A percentile compares a stretch with the other conserved stretches of the same genome.
phyloP scores from a whole-genome alignment of 2,329 filamentous ascomycete genomes.

The Stagonosporopsis chrysanthemi region DNA sequence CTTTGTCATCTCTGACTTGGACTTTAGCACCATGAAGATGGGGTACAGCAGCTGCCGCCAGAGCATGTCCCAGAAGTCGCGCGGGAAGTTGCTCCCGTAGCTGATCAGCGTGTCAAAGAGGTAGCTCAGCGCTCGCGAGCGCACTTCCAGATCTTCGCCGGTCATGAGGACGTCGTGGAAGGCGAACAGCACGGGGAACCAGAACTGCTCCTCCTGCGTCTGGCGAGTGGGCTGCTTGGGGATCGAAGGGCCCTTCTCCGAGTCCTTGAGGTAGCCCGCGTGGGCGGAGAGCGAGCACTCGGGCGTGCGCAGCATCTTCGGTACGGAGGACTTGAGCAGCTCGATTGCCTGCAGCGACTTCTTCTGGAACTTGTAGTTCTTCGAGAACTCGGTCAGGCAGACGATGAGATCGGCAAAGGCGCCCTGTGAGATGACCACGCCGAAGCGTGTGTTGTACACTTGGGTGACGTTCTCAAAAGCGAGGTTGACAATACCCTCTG shows the following conservation, averaged over 20 bases:
- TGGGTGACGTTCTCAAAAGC: conserved; percentile 97
- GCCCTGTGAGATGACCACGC: conserved; percentile 93
- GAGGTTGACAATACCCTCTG: conserved; percentile 92
- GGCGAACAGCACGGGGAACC: conserved; percentile 97
- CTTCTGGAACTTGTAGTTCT: conserved; percentile 98
- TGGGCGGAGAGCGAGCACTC: conserved; percentile 88
- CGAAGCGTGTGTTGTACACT: conserved; percentile 94
- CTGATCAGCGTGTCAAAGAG: conserved; percentile 92
- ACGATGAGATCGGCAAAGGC: conserved; percentile 97
- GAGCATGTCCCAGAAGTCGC: conserved; percentile 97
- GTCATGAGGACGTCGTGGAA: conserved; percentile 99
- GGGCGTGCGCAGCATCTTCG: conserved; percentile 92
- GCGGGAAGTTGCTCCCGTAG: conserved; percentile 89
- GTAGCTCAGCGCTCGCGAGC: conserved; percentile 87
- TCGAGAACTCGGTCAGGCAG: conserved; percentile 97
- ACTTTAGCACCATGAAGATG: conserved; percentile 97
- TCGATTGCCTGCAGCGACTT: conserved; percentile 97
- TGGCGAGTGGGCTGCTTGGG: conserved; percentile 75
- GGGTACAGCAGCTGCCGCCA: conserved; percentile 97
- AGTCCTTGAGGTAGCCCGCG: conserved; percentile 59
- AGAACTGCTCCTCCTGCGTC: conserved; percentile 95
- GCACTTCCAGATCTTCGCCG: conserved; percentile 95
- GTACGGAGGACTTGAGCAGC: conserved; percentile 89
- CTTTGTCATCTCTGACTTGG: conserved; percentile 94
- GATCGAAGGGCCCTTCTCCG: conserved; percentile 58